A percentile compares a stretch with the other conserved stretches of the same genome.
These are phyloP conservation scores for Heterobasidion parviporum DNA, from an alignment of 1,284 basidiomycete species.

Conservation along the genomic window DNA sequence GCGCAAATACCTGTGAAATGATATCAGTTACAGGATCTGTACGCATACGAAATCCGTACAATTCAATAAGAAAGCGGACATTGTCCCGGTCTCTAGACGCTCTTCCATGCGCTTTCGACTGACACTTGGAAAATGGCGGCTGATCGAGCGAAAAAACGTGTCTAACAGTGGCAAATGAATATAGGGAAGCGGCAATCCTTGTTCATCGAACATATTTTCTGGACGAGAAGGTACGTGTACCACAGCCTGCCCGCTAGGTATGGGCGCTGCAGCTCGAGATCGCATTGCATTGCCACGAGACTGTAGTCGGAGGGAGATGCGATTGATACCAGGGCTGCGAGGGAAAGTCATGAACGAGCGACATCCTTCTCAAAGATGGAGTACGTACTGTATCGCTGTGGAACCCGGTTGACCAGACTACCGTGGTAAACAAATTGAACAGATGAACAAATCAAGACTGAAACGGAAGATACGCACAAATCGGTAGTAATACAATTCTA, in stretches of 20 bases:
- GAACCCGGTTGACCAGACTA: constrained; percentile 22
- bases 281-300: constrained; percentile 11
- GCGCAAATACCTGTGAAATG: not conserved
- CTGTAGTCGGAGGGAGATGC: constrained; percentile 30
- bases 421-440: not conserved
- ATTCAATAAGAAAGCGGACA: constrained; percentile 29
- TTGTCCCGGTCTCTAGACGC: constrained; percentile 28
- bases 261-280: not conserved
- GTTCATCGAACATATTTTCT: constrained; percentile 19
- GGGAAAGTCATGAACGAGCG: constrained; percentile 8
- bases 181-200: constrained; percentile 16
- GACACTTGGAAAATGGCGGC: constrained; percentile 29
- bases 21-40: not conserved
- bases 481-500: constrained; percentile 32
- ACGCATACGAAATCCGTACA: constrained; percentile 12
- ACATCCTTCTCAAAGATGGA: constrained; percentile 2
- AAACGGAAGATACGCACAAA: constrained; percentile 20
- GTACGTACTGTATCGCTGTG: constrained; percentile 17
- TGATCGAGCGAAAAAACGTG: constrained; percentile 25
- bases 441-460: not conserved
- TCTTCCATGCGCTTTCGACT: constrained; percentile 25
- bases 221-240: not conserved
- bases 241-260: not conserved
- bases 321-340: constrained; percentile 29
- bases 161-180: constrained; percentile 26